phyloP scores from a whole-genome alignment of 1,139 yeast genomes.

The Saccharomyces hybrid region DNA sequence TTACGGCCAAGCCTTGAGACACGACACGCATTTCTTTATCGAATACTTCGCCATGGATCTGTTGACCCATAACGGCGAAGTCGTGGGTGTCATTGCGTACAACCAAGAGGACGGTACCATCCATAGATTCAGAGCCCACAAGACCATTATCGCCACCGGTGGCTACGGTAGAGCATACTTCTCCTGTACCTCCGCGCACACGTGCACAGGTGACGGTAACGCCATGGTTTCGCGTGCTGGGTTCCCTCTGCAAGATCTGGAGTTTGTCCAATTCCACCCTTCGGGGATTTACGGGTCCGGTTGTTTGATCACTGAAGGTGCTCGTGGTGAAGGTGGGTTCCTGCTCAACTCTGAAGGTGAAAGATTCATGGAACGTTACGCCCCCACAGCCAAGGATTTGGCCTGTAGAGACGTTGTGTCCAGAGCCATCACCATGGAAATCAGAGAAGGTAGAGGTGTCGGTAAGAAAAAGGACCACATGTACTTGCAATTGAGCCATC shows the following conservation, averaged over 20 bases:
- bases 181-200: conserved; percentile 98
- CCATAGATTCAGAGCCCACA: conserved; percentile 95
- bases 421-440: conserved; percentile 96
- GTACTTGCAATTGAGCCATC: conserved; percentile 86
- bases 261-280: conserved; percentile 98
- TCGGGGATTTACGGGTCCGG: conserved; percentile 99
- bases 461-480: conserved; percentile 95
- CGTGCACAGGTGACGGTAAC: conserved; percentile 98
- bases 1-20: conserved; percentile 94
- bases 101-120: conserved; percentile 98
- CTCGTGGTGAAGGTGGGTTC: conserved; percentile 99
- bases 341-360: conserved; percentile 95
- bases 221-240: conserved; percentile 99
- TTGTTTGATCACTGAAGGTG: conserved; percentile 97
- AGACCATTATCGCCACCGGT: conserved; percentile 95
- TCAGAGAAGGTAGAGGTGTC: conserved; percentile 98
- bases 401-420: conserved; percentile 98
- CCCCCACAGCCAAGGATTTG: conserved; percentile 96
- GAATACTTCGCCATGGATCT: conserved; percentile 95
- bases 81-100: conserved; percentile 95
- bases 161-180: conserved; percentile 98
- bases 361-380: conserved; percentile 99
- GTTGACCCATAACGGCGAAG: conserved; percentile 90
- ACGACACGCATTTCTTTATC: conserved; percentile 95
- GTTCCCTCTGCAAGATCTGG: conserved; percentile 93